Conservation (phyloP, 257 asterid genomes). For the Gynochthodes officinalis region DNA sequence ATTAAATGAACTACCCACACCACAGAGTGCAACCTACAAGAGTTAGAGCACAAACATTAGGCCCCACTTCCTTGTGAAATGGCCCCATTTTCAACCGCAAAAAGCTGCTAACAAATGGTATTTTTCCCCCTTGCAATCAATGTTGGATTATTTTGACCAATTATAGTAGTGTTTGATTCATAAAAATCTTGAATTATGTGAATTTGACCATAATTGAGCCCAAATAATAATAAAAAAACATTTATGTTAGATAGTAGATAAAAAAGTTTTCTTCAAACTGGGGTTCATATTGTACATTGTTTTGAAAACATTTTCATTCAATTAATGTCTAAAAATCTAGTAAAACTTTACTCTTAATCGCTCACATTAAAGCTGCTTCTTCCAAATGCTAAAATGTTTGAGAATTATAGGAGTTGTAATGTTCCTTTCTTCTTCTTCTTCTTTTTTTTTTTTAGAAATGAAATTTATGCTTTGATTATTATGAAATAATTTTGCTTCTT, state of each 20-base stretch:
- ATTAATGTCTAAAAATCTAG: not conserved
- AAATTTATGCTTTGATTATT: not conserved
- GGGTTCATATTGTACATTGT: not conserved
- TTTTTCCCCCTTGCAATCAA: not conserved
- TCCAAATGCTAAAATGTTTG: not conserved
- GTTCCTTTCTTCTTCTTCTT: not conserved
- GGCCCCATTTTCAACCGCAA: not conserved
- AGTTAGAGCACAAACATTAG: not conserved
- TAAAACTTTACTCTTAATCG: not conserved
- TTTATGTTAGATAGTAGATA: not conserved
- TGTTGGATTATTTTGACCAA: not conserved
- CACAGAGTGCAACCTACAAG: not conserved
- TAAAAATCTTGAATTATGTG: not conserved
- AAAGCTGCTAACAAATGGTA: not conserved
- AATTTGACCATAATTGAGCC: not conserved
- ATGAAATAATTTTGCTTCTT: too few relatives aligned
- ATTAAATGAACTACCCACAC: not conserved
- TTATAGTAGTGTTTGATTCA: not conserved
- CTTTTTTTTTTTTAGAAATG: too few relatives aligned
- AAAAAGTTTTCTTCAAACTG: too few relatives aligned
- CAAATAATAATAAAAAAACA: not conserved
- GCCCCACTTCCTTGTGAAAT: not conserved
- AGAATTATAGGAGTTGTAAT: not conserved
- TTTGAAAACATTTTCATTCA: not conserved
- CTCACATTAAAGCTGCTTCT: not conserved